phyloP scores from a whole-genome alignment of 495 filamentous ascomycete species.

The Aspergillus incahuasiensis region DNA sequence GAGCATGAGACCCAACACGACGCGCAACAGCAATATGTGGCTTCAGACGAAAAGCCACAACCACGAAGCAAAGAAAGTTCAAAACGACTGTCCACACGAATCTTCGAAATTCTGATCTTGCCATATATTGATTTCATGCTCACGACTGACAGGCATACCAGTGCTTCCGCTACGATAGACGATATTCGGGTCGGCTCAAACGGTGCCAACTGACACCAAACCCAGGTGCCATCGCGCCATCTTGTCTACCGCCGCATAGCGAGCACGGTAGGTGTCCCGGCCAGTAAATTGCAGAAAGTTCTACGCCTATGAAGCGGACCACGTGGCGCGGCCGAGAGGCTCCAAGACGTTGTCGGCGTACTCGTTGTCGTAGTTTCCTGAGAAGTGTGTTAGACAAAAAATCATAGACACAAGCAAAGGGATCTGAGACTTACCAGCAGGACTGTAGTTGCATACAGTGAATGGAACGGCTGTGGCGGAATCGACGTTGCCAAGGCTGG shows the following conservation, averaged over 20 bases:
- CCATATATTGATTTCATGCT: background rate
- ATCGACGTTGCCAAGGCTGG: constrained; percentile 41
- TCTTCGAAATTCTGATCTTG: background rate
- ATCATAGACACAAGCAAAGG: background rate
- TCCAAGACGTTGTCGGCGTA: constrained; percentile 60
- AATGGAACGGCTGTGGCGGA: constrained; percentile 47
- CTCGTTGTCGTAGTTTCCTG: constrained; percentile 63
- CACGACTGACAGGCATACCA: background rate
- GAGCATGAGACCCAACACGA: background rate
- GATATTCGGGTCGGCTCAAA: background rate
- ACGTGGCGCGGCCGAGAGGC: constrained; percentile 41
- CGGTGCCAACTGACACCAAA: background rate
- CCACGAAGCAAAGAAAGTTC: constrained; percentile 1
- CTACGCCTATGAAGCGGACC: constrained; percentile 18
- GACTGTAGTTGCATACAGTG: constrained; percentile 88
- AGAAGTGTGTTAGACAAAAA: constrained; percentile 19
- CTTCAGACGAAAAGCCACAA: background rate
- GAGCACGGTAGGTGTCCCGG: background rate
- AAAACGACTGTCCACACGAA: constrained; percentile 1
- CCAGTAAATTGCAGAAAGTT: background rate
- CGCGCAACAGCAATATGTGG: background rate
- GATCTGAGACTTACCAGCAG: constrained; percentile 49
- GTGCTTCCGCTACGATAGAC: background rate
- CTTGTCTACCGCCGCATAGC: background rate
- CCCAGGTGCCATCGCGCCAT: background rate